A percentile compares a stretch with the other conserved stretches of the same genome.
phyloP scores from a whole-genome alignment of 1,284 basidiomycete genomes.

The Melanopsichium pennsylvanicum region DNA sequence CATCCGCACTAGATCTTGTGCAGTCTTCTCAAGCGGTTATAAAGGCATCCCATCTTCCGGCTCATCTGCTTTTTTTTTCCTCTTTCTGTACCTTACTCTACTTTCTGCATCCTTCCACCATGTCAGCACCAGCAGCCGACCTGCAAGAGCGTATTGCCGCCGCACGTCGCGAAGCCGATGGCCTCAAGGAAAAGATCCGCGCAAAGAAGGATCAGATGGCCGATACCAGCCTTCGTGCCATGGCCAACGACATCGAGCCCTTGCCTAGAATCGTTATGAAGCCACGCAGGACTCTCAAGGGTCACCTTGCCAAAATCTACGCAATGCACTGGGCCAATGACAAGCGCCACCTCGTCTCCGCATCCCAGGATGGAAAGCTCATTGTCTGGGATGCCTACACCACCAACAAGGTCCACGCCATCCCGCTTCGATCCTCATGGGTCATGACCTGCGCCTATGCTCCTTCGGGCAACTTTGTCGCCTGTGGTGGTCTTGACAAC shows the following conservation, averaged over 20 bases:
- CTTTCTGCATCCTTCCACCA: constrained; percentile 4
- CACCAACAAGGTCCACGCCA: constrained; percentile 99
- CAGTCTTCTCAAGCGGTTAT: too few species aligned
- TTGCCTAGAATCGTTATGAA: constrained; percentile 95
- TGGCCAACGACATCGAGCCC: constrained; percentile 94
- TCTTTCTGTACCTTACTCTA: too few species aligned
- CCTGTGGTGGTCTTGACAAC: constrained; percentile 98
- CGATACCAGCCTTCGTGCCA: constrained; percentile 92
- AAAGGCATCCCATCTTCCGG: too few species aligned
- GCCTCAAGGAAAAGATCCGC: constrained; percentile 95
- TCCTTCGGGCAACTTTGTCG: constrained; percentile 94
- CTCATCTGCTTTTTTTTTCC: neutral
- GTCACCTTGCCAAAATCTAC: constrained; percentile 98
- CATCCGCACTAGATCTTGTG: too few species aligned
- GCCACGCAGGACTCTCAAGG: constrained; percentile 89
- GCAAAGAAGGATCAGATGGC: constrained; percentile 92
- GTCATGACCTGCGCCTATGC: constrained; percentile 99
- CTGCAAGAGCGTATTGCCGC: constrained; percentile 78
- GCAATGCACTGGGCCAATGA: constrained; percentile 99
- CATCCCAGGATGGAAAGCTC: constrained; percentile 97
- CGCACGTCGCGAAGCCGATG: constrained; percentile 93
- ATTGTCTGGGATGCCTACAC: constrained; percentile 99
- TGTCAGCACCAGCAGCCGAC: constrained; percentile 53
- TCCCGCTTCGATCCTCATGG: constrained; percentile 95
- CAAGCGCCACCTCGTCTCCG: constrained; percentile 94